These are phyloP conservation scores for Teratosphaeria zuluensis DNA, from an alignment of 2,329 filamentous ascomycete species.

Conservation along the genomic window DNA sequence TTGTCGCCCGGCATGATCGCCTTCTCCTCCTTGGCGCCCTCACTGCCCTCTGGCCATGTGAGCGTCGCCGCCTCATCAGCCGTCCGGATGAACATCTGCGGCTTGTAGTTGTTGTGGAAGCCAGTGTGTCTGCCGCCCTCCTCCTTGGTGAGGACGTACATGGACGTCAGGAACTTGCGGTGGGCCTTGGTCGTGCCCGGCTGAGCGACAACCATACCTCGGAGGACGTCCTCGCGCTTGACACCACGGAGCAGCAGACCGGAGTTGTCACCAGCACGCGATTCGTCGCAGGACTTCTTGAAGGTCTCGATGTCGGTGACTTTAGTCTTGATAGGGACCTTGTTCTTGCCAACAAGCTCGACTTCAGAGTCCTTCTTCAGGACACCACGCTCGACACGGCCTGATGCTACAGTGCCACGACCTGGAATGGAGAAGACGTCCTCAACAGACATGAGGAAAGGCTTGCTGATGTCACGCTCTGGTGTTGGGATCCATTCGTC, in stretches of 20 bases:
- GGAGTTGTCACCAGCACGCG: constrained; percentile 93
- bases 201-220: constrained; percentile 87
- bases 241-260: constrained; percentile 92
- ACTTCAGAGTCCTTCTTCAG: constrained; percentile 92
- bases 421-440: constrained; percentile 53
- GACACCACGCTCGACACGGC: constrained; percentile 90
- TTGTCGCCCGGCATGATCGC: constrained; percentile 98
- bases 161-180: constrained; percentile 84
- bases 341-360: constrained; percentile 83
- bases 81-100: constrained; percentile 91
- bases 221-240: constrained; percentile 85
- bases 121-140: constrained; percentile 96
- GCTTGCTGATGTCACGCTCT: constrained; percentile 88
- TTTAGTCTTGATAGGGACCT: constrained; percentile 86
- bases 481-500: constrained; percentile 96
- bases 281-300: constrained; percentile 98
- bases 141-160: constrained; percentile 96
- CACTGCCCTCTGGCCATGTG: constrained; percentile 75
- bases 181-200: constrained; percentile 79
- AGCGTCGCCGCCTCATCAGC: constrained; percentile 68
- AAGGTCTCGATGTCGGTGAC: constrained; percentile 99
- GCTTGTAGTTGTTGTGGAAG: constrained; percentile 92
- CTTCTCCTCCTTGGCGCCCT: constrained; percentile 56
- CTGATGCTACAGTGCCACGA: constrained; percentile 92
- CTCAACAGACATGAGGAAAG: constrained; percentile 98